phyloP scores from a whole-genome alignment of 139 green algal genomes.

The Gonium pectorale region DNA sequence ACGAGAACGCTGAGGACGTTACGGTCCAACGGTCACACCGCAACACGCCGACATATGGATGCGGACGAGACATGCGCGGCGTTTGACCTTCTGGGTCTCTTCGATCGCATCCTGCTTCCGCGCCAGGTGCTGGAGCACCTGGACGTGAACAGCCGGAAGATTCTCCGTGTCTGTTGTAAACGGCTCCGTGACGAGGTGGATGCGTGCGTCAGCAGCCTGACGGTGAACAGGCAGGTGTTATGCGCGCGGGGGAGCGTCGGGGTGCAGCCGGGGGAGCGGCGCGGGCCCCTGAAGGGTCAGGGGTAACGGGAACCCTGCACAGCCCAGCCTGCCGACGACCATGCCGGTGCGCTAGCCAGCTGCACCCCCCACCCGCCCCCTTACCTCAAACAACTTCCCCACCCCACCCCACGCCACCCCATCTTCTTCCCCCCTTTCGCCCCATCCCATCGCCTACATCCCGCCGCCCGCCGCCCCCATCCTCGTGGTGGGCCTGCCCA shows the following conservation, averaged over 20 bases:
- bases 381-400: too few relatives aligned
- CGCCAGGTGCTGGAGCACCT: neutral
- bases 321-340: too few relatives aligned
- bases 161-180: constrained; percentile 8
- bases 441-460: neutral
- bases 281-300: too few relatives aligned
- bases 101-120: constrained; percentile 6
- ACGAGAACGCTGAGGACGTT: too few relatives aligned
- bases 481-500: too few relatives aligned
- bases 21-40: too few relatives aligned
- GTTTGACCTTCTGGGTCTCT: neutral
- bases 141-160: neutral
- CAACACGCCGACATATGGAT: too few relatives aligned
- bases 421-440: neutral
- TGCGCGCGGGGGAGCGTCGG: neutral
- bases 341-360: too few relatives aligned
- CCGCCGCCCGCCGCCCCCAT: too few relatives aligned
- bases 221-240: neutral
- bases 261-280: neutral
- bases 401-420: neutral
- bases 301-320: too few relatives aligned
- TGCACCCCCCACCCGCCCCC: too few relatives aligned
- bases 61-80: neutral
- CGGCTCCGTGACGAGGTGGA: constrained; percentile 20
- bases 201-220: neutral